A percentile compares a stretch with the other conserved stretches of the same genome.
Evolutionary conservation across 2,329 filamentous ascomycete species (phyloP).

Genomic region (Penicillium frequentans): DNA sequence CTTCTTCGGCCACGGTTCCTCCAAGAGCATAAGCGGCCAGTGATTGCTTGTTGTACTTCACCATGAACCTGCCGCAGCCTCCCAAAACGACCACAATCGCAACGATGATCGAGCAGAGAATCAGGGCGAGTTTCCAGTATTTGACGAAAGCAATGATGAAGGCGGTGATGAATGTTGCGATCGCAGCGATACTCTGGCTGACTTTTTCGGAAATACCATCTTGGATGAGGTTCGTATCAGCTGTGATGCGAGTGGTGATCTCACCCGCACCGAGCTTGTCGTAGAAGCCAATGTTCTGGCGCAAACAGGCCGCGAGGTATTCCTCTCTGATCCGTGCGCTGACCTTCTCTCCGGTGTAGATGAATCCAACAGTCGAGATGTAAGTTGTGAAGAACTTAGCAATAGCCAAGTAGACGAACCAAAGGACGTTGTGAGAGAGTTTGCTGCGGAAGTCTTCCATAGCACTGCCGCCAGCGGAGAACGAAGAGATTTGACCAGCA

Average conservation of each 20-base stretch:
- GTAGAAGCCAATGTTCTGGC: constrained; percentile 80
- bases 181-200: constrained; percentile 64
- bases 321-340: constrained; percentile 67
- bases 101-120: constrained; percentile 59
- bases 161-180: constrained; percentile 74
- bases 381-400: neutral
- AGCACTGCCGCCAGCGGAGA: neutral
- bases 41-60: constrained; percentile 50
- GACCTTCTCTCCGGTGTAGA: constrained; percentile 1
- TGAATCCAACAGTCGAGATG: constrained; percentile 22
- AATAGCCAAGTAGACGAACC: neutral
- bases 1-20: constrained; percentile 48
- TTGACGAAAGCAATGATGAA: constrained; percentile 80
- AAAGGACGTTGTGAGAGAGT: neutral
- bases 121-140: constrained; percentile 74
- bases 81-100: constrained; percentile 52
- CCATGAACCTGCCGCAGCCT: constrained; percentile 42
- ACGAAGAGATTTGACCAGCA: neutral
- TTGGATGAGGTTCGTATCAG: constrained; percentile 81
- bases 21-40: constrained; percentile 38
- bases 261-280: constrained; percentile 83
- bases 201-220: constrained; percentile 84
- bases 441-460: neutral
- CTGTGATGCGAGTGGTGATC: constrained; percentile 80
- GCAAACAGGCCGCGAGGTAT: constrained; percentile 73